Evolutionary conservation across 306 rosid species (phyloP).

Genomic region (Sindora glabra): DNA sequence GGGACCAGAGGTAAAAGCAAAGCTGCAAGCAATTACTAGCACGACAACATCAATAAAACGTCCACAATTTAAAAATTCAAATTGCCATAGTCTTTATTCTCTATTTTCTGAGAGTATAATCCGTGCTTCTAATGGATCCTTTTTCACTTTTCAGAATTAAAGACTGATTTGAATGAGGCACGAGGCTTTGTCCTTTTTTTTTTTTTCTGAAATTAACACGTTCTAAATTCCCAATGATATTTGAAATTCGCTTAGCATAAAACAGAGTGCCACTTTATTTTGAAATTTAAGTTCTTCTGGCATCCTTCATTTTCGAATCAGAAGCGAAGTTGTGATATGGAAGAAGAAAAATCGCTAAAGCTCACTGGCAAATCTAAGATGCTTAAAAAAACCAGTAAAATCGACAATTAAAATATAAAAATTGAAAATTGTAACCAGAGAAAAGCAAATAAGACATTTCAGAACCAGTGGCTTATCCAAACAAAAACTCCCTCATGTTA

Average conservation of each 20-base stretch:
- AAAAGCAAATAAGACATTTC: slow-evolving; percentile 6
- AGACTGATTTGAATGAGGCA: too few species aligned
- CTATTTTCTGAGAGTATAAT: neutral
- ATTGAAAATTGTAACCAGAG: neutral
- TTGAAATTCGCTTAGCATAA: neutral
- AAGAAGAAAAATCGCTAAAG: neutral
- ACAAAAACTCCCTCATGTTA: neutral
- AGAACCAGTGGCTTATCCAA: slow-evolving; percentile 6
- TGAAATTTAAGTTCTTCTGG: neutral
- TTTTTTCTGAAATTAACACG: too few species aligned
- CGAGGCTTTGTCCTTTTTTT: too few species aligned
- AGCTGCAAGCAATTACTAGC: neutral
- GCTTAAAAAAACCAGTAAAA: neutral
- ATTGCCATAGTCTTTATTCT: neutral
- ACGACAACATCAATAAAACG: neutral
- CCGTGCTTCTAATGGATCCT: too few species aligned
- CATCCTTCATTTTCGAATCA: slow-evolving; percentile 1
- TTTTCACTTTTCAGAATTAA: too few species aligned
- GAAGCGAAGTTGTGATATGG: neutral
- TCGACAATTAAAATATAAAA: neutral
- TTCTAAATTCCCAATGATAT: too few species aligned
- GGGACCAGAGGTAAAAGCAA: slow-evolving; percentile 20
- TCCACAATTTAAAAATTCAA: slow-evolving; percentile 23
- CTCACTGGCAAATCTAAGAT: neutral
- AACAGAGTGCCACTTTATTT: neutral